Conservation (phyloP, 306 rosid species). For the Datisca glomerata region DNA sequence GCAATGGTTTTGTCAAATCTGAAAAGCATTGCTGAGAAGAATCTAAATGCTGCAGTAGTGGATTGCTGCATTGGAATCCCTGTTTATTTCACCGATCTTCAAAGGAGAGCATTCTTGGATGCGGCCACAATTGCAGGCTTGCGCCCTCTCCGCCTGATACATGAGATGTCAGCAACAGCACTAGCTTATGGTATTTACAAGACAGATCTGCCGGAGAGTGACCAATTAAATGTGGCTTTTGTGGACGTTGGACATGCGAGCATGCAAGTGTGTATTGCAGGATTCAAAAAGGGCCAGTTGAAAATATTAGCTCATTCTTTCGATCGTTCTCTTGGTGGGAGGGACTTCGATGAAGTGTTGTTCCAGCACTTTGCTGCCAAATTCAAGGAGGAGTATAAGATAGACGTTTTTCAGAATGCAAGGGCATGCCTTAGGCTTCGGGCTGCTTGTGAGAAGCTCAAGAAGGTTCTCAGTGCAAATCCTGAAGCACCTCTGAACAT, state of each 20-base stretch:
- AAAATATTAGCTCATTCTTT: conserved; percentile 69
- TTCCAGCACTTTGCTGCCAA: conserved; percentile 71
- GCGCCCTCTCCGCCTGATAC: conserved; percentile 81
- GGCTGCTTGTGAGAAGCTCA: conserved; percentile 83
- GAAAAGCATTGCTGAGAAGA: conserved; percentile 46
- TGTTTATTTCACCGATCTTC: conserved; percentile 62
- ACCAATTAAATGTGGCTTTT: conserved; percentile 77
- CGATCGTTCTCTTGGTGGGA: conserved; percentile 85
- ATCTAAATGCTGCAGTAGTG: conserved; percentile 34
- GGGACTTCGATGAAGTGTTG: conserved; percentile 84
- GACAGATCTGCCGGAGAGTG: conserved; percentile 84
- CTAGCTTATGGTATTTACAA: conserved; percentile 94
- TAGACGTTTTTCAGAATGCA: conserved; percentile 74
- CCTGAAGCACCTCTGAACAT: conserved; percentile 84
- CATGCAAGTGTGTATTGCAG: conserved; percentile 98
- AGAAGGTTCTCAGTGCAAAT: conserved; percentile 92
- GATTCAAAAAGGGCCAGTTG: conserved; percentile 82
- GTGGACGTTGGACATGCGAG: conserved; percentile 91
- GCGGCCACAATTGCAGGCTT: conserved; percentile 72
- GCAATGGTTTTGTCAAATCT: conserved; percentile 78
- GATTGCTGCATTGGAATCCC: conserved; percentile 84
- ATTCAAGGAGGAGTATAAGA: conserved; percentile 76
- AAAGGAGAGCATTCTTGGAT: conserved; percentile 60
- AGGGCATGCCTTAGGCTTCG: conserved; percentile 79
- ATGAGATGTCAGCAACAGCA: conserved; percentile 90